Percentiles rank a stretch among this genome's conserved stretches.
phyloP scores from a whole-genome alignment of 2,329 filamentous ascomycete genomes.

The Verticillium zaregamsianum region DNA sequence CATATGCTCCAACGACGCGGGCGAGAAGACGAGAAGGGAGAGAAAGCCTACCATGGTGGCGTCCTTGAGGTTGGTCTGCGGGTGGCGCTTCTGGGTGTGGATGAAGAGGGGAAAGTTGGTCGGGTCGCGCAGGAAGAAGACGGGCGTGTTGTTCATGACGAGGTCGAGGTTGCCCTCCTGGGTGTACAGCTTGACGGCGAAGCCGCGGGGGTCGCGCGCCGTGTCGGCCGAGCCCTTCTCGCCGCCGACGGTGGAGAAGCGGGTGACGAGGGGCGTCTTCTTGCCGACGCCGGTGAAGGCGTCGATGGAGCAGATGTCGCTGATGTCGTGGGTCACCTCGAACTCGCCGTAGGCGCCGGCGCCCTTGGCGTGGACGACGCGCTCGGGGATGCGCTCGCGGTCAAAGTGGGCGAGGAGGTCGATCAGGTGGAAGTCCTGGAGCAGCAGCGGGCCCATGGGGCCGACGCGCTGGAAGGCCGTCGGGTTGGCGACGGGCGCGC shows the following conservation, averaged over 20 bases:
- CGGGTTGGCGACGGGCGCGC: conserved; percentile 51
- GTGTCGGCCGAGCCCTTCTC: conserved; percentile 69
- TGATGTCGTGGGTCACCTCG: conserved; percentile 41
- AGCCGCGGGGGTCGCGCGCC: conserved; percentile 68
- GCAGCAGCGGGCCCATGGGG: conserved; percentile 51
- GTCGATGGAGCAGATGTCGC: conserved; percentile 49
- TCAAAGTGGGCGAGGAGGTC: conserved; percentile 54
- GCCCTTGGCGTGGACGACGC: conserved; percentile 55
- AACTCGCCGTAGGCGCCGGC: conserved; percentile 51
- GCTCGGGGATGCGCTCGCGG: conserved; percentile 47
- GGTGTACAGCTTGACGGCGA: conserved; percentile 68
- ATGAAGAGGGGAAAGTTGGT: conserved; percentile 73
- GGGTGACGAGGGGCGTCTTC: conserved; percentile 60
- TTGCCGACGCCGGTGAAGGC: conserved; percentile 61
- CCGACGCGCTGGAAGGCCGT: conserved; percentile 46
- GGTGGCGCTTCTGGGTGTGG: conserved; percentile 74
- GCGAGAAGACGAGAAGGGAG: no score
- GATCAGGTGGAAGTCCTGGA: conserved; percentile 64
- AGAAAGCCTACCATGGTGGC: conserved; percentile 49
- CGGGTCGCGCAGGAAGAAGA: conserved; percentile 74
- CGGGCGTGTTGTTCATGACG: conserved; percentile 62
- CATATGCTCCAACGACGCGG: no score
- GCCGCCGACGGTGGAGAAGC: conserved; percentile 74
- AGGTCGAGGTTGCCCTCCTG: conserved; percentile 53
- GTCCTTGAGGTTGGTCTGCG: conserved; percentile 66